These are phyloP conservation scores for Saccharomycopsis selenospora DNA, from an alignment of 805 yeast species.

Conservation along the genomic window DNA sequence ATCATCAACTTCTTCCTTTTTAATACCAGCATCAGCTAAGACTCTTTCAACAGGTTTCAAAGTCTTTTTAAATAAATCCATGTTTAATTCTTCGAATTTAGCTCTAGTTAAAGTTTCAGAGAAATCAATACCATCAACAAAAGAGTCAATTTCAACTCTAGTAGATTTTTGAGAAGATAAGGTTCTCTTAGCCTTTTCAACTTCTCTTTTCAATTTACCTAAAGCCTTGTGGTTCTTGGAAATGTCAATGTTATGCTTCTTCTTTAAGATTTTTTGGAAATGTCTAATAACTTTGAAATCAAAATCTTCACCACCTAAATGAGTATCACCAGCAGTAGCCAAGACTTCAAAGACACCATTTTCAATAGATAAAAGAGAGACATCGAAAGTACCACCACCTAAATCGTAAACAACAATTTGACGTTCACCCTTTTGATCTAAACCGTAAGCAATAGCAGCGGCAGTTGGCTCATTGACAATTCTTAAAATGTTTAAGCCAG, in stretches of 20 bases:
- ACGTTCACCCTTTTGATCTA: slow-evolving; percentile 74
- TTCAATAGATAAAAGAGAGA: slow-evolving; percentile 77
- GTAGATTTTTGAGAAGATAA: slow-evolving; percentile 93
- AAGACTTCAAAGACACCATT: slow-evolving; percentile 89
- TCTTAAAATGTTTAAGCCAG: slow-evolving; percentile 82
- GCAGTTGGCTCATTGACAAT: slow-evolving; percentile 94
- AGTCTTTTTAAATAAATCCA: slow-evolving; percentile 88
- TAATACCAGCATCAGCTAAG: slow-evolving; percentile 84
- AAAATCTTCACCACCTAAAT: slow-evolving; percentile 96
- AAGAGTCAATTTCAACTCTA: slow-evolving; percentile 92
- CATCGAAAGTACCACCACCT: slow-evolving; percentile 98
- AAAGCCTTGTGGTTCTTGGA: slow-evolving; percentile 48
- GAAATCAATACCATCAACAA: slow-evolving; percentile 91
- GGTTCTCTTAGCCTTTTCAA: slow-evolving; percentile 88
- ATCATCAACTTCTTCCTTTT: slow-evolving; percentile 83
- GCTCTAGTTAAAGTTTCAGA: slow-evolving; percentile 95
- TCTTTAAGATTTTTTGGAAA: slow-evolving; percentile 80
- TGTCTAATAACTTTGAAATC: slow-evolving; percentile 85
- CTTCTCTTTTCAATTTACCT: slow-evolving; percentile 33
- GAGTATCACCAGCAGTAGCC: slow-evolving; percentile 95
- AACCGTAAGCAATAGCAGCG: slow-evolving; percentile 95
- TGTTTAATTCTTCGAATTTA: slow-evolving; percentile 93
- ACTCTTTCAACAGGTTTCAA: slow-evolving; percentile 95
- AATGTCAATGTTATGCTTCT: slow-evolving; percentile 85
- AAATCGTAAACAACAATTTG: slow-evolving; percentile 88